Evolutionary conservation across 164 flowering plant genomes (phyloP), one percentile per base, ranked within the genome.

Genomic region (Nymphaea colorata): DNA sequence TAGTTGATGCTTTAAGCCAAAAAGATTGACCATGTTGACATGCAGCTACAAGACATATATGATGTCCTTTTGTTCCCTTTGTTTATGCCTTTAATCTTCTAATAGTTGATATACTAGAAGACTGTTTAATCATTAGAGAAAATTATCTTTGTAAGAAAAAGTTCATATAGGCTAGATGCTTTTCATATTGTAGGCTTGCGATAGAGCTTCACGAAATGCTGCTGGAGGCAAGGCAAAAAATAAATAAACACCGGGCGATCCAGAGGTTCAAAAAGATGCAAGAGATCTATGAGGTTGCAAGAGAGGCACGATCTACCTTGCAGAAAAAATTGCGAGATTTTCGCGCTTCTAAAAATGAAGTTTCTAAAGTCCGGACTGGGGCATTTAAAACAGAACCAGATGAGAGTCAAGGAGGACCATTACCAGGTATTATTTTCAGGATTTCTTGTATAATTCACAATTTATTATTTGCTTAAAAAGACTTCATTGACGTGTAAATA

Each of bases 271-370:
- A 64, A 72, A 90, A 80, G 75, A 72, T 78, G 72, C 76, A 70
- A 69, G 82, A 82, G 71, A 66, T 93, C 67, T 84, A 86, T 17
- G 80, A 86, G 70, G 76, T 74, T 77, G 90, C 91, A 55, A 72
- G 85, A 63, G 53, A 63, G 66, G 92, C 92, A 44, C 88, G 87
- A n/a, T 93, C 98, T 62, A 66, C 53, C 17, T 78, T 93, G 69
- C 92, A 82, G 72, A 79, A 67, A 76, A 87, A 78, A 78, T 75
- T 76, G 62, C 77, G 82, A 57, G 73, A 85, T 75, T 66, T 69
- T 65, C 87, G 89, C 64, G 77, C 87, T 65, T 71, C 75, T 53
- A 64, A 71, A 44, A 43, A 66, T 61, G 79, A 73, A 75, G 70
- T 75, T 36, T 55, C 75, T 41, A 75, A 69, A 42, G 64, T 51